Base-by-base conservation (phyloP, 2,329 filamentous ascomycete genomes). In the Arachnomyces sp. region DNA sequence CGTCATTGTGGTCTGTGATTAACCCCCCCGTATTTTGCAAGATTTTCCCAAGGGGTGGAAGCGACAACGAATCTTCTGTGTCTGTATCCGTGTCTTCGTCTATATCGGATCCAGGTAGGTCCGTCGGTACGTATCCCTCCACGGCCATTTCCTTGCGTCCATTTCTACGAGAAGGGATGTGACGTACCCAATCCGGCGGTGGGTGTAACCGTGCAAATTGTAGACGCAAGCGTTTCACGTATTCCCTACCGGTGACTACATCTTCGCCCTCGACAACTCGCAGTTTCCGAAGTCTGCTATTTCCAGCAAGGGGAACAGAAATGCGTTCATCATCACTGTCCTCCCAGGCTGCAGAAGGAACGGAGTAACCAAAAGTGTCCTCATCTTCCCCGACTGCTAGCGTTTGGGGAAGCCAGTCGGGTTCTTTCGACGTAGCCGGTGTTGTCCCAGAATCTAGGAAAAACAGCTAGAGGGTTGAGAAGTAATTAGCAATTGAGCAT, bases 271-370 rank as follows among this genome's bases (percentile, higher is more conserved):
- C 87, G 2, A 79, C 82, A 37, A 80, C 71, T 45, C 92, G 77
- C 46, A 98, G 71, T 63, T 96, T 96, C 50, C 89, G 78, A 57
- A 95, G 62, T 48, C 85, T 77, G 35, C 80, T 77, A 33, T 82
- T 80, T 17, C 78, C 76, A 3, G 86, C 84, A 30, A 98, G 73
- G 11, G 90, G 96, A 36, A 98, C 75, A 5, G 80, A 77, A 46
- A 95, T 69, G 39, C 86, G 77, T 57, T 96, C 92, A 57, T 98
- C 92, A 54, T 98, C 92, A 62, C 89, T 96, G 60, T 98, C 92
- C 51, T 89, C 80, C 92, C 92, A 98, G 15, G 69, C 62, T 2
- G 66, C 63, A 8, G 43, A 16, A 31, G 39, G 6, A 38, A 49
- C 44, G 8, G 44, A 41, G n/a, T 56, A 52, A 30, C 46, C 39